Evolutionary conservation across 2,329 filamentous ascomycete species (phyloP).

Genomic region (Thelonectria blattea): DNA sequence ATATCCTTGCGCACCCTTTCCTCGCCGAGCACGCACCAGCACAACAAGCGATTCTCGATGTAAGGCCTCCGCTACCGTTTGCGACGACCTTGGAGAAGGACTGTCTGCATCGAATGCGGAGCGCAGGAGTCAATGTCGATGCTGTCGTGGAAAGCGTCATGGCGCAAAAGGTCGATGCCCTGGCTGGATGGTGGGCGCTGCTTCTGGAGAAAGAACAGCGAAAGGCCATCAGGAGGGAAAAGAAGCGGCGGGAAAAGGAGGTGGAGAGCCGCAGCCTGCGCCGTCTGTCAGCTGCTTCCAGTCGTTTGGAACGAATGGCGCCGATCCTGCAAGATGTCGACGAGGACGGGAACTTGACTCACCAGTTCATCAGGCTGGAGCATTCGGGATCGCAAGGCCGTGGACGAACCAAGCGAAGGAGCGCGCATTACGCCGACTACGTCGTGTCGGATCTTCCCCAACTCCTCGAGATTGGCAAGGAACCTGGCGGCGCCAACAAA

Average conservation of each 20-base stretch:
- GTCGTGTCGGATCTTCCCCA: constrained; percentile 77
- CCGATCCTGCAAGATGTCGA: constrained; percentile 79
- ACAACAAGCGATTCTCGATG: constrained; percentile 86
- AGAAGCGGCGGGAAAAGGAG: constrained; percentile 85
- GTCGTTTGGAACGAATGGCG: constrained; percentile 80
- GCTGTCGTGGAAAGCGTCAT: constrained; percentile 93
- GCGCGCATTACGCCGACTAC: constrained; percentile 67
- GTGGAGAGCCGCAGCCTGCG: constrained; percentile 79
- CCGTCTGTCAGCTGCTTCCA: constrained; percentile 87
- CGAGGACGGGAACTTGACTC: constrained; percentile 68
- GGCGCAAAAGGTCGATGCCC: constrained; percentile 83
- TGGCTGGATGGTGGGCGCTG: constrained; percentile 96
- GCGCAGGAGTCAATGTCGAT: constrained; percentile 92
- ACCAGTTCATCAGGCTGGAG: constrained; percentile 52
- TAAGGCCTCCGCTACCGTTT: constrained; percentile 82
- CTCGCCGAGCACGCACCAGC: constrained; percentile 84
- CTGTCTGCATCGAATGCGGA: constrained; percentile 89
- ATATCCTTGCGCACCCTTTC: constrained; percentile 88
- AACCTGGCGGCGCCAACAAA: constrained; percentile 51
- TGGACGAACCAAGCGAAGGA: constrained; percentile 79
- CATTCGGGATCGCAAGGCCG: constrained; percentile 65
- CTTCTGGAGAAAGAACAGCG: constrained; percentile 93
- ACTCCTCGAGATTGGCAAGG: constrained; percentile 66
- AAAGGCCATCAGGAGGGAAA: constrained; percentile 80
- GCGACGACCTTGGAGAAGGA: constrained; percentile 87